These are phyloP conservation scores for Coniochaeta sp. DNA, from an alignment of 2,329 filamentous ascomycete species.

Conservation along the genomic window DNA sequence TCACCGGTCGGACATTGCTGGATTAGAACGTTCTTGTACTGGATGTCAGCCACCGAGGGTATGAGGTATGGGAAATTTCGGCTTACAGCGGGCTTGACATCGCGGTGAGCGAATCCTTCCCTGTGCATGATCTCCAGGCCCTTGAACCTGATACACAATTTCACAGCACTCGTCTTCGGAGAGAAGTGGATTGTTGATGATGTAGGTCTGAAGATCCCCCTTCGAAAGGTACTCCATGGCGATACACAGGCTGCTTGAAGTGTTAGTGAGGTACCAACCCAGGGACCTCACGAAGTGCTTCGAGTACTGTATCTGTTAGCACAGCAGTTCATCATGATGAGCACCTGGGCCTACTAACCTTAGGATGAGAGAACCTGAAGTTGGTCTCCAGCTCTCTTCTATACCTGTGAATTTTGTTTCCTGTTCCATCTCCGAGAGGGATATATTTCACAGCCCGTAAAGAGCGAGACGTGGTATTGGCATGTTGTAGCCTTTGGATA, in stretches of 20 bases:
- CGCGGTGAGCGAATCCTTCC: background rate
- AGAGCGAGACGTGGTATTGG: no score
- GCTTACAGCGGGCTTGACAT: background rate
- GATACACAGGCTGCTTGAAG: slow-evolving; percentile 13
- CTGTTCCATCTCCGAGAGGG: no score
- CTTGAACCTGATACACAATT: background rate
- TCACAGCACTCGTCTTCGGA: background rate
- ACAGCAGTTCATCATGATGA: background rate
- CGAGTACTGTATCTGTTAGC: slow-evolving; percentile 10
- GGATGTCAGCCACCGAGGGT: background rate
- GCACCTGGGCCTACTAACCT: background rate
- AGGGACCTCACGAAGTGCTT: slow-evolving; percentile 16
- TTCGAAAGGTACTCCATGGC: slow-evolving; percentile 18
- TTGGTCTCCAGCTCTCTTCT: slow-evolving; percentile 15
- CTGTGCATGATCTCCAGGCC: background rate
- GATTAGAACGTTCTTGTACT: background rate
- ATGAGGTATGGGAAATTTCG: background rate
- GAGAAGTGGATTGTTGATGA: background rate
- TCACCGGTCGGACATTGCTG: background rate
- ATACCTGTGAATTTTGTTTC: no score
- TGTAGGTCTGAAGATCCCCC: slow-evolving; percentile 4
- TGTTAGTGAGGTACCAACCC: slow-evolving; percentile 15
- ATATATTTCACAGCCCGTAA: no score
- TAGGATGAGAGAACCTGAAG: slow-evolving; percentile 15
- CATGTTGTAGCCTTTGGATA: no score